Conservation (phyloP, 2,329 filamentous ascomycete genomes). For the Sclerotinia minor region DNA sequence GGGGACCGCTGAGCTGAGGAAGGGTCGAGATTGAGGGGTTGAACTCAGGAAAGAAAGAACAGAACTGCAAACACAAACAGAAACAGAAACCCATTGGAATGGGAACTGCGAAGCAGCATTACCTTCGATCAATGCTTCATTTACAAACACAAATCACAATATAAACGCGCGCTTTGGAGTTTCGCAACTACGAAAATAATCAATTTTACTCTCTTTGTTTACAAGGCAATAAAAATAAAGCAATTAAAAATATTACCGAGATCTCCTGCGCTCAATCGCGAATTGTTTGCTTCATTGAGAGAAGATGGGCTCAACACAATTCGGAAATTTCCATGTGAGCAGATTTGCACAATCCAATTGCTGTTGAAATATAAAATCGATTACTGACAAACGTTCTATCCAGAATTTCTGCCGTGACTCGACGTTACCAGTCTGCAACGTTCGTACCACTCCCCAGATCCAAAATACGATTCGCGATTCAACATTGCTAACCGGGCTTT, state of each 20-base stretch:
- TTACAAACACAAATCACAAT: constrained; percentile 7
- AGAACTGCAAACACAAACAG: not conserved
- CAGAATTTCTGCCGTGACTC: constrained; percentile 83
- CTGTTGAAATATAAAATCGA: constrained; percentile 1
- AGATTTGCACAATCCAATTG: constrained; percentile 24
- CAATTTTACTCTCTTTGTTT: constrained; percentile 22
- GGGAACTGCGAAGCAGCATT: not conserved
- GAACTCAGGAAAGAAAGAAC: constrained; percentile 12
- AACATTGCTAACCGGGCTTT: constrained; percentile 28
- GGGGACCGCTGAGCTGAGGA: constrained; percentile 6
- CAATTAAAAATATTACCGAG: constrained; percentile 9
- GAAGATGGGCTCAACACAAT: constrained; percentile 45
- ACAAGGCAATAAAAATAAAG: constrained; percentile 16
- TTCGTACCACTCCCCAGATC: constrained; percentile 49
- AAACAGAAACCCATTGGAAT: not conserved
- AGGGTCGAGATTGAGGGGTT: constrained; percentile 2
- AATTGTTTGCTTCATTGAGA: constrained; percentile 12
- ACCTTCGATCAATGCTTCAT: constrained; percentile 7
- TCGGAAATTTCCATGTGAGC: constrained; percentile 57
- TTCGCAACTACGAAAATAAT: constrained; percentile 17
- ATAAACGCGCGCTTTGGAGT: constrained; percentile 21
- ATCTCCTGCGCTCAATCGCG: constrained; percentile 9
- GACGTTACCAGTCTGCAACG: constrained; percentile 81
- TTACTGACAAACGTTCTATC: constrained; percentile 29
- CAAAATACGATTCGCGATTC: constrained; percentile 15